A percentile compares a stretch with the other conserved stretches of the same genome.
These are phyloP conservation scores for Rutidosis leptorrhynchoides DNA, from an alignment of 129 eudicot species.

Conservation along the genomic window DNA sequence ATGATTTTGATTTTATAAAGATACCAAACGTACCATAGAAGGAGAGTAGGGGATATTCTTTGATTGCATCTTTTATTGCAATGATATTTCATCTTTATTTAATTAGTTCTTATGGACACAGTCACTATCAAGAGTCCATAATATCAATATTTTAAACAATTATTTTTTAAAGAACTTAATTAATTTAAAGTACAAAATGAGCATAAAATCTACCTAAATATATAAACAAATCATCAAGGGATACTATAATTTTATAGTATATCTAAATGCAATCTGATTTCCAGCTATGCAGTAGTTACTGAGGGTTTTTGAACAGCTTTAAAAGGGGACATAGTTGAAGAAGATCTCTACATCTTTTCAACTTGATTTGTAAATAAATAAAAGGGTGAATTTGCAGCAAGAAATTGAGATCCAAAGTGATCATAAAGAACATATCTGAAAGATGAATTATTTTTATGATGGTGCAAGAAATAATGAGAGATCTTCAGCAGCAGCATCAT, in stretches of 20 bases:
- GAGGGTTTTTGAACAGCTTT: slow-evolving; percentile 47
- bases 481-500: slow-evolving; percentile 28
- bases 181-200: slow-evolving; percentile 25
- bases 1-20: slow-evolving; percentile 22
- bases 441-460: slow-evolving; percentile 46
- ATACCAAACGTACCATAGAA: slow-evolving; percentile 29
- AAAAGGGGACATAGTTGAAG: slow-evolving; percentile 33
- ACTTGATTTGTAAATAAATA: not conserved
- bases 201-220: slow-evolving; percentile 52
- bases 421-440: slow-evolving; percentile 7
- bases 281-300: slow-evolving; percentile 75
- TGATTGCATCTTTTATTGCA: slow-evolving; percentile 40
- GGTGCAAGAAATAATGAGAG: slow-evolving; percentile 32
- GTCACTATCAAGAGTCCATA: slow-evolving; percentile 38
- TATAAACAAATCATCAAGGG: slow-evolving; percentile 37
- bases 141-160: slow-evolving; percentile 16
- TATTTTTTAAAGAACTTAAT: slow-evolving; percentile 24
- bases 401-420: not conserved
- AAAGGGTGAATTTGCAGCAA: slow-evolving; percentile 18
- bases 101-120: slow-evolving; percentile 37
- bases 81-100: slow-evolving; percentile 31
- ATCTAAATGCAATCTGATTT: slow-evolving; percentile 73
- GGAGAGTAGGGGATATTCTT: slow-evolving; percentile 33
- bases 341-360: slow-evolving; percentile 47
- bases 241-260: slow-evolving; percentile 33